Evolutionary conservation across 352 stramenopile genomes (phyloP), one percentile per base, ranked within the genome.

Genomic region (Peronospora destructor): DNA sequence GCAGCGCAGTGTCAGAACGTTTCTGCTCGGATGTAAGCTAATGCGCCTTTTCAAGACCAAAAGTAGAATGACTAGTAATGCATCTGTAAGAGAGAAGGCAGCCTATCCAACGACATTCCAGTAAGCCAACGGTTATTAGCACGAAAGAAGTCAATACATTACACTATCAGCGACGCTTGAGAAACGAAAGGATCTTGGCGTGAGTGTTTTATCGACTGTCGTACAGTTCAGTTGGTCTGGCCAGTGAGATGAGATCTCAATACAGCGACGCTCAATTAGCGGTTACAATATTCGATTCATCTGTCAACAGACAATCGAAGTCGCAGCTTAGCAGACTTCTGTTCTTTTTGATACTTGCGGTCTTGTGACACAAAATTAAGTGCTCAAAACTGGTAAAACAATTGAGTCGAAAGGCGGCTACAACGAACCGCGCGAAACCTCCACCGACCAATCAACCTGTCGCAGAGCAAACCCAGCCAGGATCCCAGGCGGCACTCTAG

Each of bases 21-120:
- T 21, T 3, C 19, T 21, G 19, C 19, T 21, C 3, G 11, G 4
- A n/a, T 39, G 51, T 57, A 39, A 56, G 33, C 56, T 65, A 65
- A 65, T 58, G 56, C 56, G 42, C n/a, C 56, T 53, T 63, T 63
- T 63, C 48, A 30, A 30, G 26, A 10, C 5, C 26, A 30, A 6
- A 30, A 50, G 17, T 39, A 52, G 39, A n/a, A 17, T 43, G 43
- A 29, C n/a, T 11, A 13, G 28, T 13, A n/a, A n/a, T n/a, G n/a
- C n/a, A n/a, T n/a, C n/a, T n/a, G 16, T 30, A 30, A 10, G 28
- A 0, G 30, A 39, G 19, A 14, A 25, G 16, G 16, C 11, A n/a
- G 35, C 45, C 46, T 37, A 37, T 48, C 54, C 47, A 52, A 23
- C 47, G 21, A 50, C 37, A n/a, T 25, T 17, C 25, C 17, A 40